Evolutionary conservation across 108 stramenopile genomes (phyloP).

Genomic region (Pseudonitzschia pungens): DNA sequence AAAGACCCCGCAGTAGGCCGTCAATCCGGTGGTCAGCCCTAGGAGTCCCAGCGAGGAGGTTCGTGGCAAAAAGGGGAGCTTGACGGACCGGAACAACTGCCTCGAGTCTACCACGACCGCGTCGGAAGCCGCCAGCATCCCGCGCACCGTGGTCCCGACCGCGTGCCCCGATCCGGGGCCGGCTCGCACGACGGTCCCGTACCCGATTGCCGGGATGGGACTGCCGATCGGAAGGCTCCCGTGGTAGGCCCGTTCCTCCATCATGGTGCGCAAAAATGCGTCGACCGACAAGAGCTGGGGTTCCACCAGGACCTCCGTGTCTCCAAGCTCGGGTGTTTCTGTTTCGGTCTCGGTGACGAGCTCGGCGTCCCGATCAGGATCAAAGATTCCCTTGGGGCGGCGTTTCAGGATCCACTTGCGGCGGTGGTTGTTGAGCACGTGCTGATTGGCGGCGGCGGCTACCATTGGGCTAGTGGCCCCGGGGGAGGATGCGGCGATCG

Average conservation of each 20-base stretch:
- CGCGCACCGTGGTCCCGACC: constrained; percentile 28
- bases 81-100: neutral
- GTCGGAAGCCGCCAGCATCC: constrained; percentile 31
- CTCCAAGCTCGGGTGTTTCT: neutral
- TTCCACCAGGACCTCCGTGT: constrained; percentile 32
- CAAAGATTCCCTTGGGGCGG: constrained; percentile 19
- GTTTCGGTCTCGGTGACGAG: neutral
- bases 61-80: constrained; percentile 20
- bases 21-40: constrained; percentile 36
- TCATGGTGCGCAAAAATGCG: constrained; percentile 50
- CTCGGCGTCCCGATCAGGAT: constrained; percentile 15
- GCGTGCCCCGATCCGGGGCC: constrained; percentile 17
- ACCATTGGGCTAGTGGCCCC: neutral
- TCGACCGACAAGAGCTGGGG: constrained; percentile 28
- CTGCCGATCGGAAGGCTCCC: constrained; percentile 24
- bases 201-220: constrained; percentile 40
- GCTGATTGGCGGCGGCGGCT: too few relatives aligned
- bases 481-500: too few relatives aligned
- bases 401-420: constrained; percentile 26
- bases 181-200: constrained; percentile 35
- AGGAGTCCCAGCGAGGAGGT: constrained; percentile 28
- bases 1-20: constrained; percentile 45
- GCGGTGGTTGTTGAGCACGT: neutral
- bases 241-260: constrained; percentile 47
- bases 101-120: constrained; percentile 10